Base-by-base conservation (phyloP, 2,329 filamentous ascomycete genomes). In the Penicillium frequentans region DNA sequence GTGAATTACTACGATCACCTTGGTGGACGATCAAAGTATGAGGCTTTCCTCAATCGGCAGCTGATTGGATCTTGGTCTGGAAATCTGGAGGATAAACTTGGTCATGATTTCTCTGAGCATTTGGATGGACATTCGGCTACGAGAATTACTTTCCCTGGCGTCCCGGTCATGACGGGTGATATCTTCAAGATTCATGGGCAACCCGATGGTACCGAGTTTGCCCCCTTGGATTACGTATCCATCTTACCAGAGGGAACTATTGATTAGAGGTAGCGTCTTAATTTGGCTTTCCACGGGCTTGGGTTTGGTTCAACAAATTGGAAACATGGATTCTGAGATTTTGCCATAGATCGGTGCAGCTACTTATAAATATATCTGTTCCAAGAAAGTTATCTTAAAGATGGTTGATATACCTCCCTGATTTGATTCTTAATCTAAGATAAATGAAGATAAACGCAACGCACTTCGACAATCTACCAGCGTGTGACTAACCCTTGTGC, bases 1-100 rank as follows among this genome's bases (percentile, higher is more conserved):
- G 79, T 90, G 8, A 88, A 87, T 58, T 90, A 90, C 66, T 90
- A 82, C 61, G 86, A 90, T 64, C 57, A 87, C 8, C 78, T 79
- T 27, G 80, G 79, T n/a, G 87, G 87, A 0, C 78, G 77, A 54
- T 78, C 87, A 2, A 73, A 76, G 2, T 90, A 81, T 69, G 74
- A 81, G 57, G 60, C 88, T 1, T 83, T 74, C 49, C 64, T 90
- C 5, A 83, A 84, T 58, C 78, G 82, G 29, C 65, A 71, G 13
- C 67, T 77, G 7, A 62, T 90, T 1, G 86, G 85, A 0, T 63
- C 70, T 11, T 90, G 87, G 87, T 70, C 74, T 24, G 86, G 86
- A 0, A 77, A 89, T 60, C 73, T 79, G n/a, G 85, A 88, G 67
- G 77, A 85, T 44, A 78, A 68, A 26, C 73, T 90, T 0, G 86